Evolutionary conservation across 1,284 basidiomycete species (phyloP), one percentile per base, ranked within the genome.

Genomic region (Meripilus lineatus): DNA sequence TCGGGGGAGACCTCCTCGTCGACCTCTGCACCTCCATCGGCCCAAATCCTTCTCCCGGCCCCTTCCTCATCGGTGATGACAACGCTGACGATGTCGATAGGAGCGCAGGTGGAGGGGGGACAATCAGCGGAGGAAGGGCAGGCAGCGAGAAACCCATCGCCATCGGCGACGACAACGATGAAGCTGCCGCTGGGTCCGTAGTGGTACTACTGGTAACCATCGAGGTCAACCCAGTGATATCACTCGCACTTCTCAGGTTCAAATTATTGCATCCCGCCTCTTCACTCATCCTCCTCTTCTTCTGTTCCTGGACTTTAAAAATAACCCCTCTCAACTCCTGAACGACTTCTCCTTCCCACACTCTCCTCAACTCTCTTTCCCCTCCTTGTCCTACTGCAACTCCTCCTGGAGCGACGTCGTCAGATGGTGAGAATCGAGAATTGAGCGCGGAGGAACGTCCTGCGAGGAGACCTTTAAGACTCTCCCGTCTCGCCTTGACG

Each of bases 291-390:
- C 69, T 72, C 50, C 82, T 64, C 56, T 80, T 68, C 57, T 71
- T 70, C n/a, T n/a, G n/a, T 64, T 89, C 82, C 18, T 84, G 75
- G 5, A 90, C 87, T 57, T 87, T 82, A 80, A 82, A 87, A 23
- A 89, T 89, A 13, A 89, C 86, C 54, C 87, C 84, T 61, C 84
- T 86, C 52, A 90, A 66, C 63, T 89, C 87, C 56, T 86, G 79
- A 6, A 89, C 85, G 26, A 90, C 85, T 48, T 89, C 87, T 1
- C 79, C 81, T 10, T 80, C 85, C 81, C 82, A 84, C 42, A 49
- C n/a, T 7, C 42, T 44, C 38, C 17, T 40, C 38, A 14, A 32
- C n/a, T 11, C 38, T 32, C 5, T 14, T 13, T 32, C 37, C 45
- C 38, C 7, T 44, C 55, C 32, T 23, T 20, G 10, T 20, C 7